A percentile compares a stretch with the other conserved stretches of the same genome.
Conservation (phyloP, 208 protist species). For the Naegleria gruberi region DNA sequence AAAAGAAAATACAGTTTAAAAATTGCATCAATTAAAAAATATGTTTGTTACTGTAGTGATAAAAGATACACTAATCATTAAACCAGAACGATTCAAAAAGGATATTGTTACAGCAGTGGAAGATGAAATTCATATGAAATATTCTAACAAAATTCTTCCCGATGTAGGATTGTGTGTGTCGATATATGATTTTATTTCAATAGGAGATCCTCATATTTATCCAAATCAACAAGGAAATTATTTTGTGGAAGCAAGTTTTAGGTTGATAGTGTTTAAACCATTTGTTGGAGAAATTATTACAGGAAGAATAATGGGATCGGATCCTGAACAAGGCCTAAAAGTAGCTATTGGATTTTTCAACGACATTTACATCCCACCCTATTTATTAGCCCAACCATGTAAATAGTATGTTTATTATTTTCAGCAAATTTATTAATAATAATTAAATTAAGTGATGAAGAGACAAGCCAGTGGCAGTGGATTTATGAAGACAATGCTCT, state of each 20-base stretch:
- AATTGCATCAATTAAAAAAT: neutral
- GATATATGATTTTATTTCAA: constrained; percentile 27
- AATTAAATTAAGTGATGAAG: constrained; percentile 1
- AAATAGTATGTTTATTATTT: neutral
- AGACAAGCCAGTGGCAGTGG: neutral
- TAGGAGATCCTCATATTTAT: constrained; percentile 28
- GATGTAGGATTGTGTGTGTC: constrained; percentile 31
- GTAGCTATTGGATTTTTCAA: constrained; percentile 27
- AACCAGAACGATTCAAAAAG: constrained; percentile 25
- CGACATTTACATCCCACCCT: constrained; percentile 27
- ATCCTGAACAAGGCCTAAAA: constrained; percentile 6
- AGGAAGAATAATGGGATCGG: constrained; percentile 23
- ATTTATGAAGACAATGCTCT: neutral
- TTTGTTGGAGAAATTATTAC: constrained; percentile 32
- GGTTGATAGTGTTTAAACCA: constrained; percentile 30
- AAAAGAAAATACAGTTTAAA: neutral
- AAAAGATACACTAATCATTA: constrained; percentile 15
- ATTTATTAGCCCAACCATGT: neutral
- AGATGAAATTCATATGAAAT: constrained; percentile 30
- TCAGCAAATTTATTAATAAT: no score
- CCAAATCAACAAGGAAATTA: constrained; percentile 28
- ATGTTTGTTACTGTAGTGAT: constrained; percentile 28
- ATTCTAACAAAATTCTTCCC: constrained; percentile 25
- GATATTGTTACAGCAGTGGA: constrained; percentile 14
- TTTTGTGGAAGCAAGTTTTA: constrained; percentile 14